Conservation (phyloP, 208 protist species). For the Novymonas esmeraldas region DNA sequence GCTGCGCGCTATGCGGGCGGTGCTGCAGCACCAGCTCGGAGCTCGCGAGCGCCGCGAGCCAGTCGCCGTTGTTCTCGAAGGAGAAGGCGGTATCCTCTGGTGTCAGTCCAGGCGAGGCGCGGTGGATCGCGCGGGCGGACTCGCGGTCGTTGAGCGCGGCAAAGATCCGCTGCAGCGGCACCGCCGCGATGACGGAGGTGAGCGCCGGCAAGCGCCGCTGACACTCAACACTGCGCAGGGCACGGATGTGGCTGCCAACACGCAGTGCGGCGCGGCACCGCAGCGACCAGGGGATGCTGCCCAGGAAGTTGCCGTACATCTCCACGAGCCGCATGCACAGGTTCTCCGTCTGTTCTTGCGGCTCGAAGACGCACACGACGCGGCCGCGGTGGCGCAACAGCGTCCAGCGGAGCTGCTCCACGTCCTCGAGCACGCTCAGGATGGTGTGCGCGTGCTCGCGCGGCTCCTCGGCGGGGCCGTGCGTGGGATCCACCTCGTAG, state of each 20-base stretch:
- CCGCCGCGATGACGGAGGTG: conserved; percentile 13
- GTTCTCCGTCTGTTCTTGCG: conserved; percentile 21
- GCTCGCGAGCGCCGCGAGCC: conserved; percentile 69
- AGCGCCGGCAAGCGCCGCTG: conserved; percentile 60
- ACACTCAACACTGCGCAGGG: conserved; percentile 69
- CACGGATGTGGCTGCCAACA: conserved; percentile 81
- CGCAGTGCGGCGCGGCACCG: conserved; percentile 56
- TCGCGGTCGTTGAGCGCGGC: conserved; percentile 79
- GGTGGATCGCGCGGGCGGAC: conserved; percentile 75
- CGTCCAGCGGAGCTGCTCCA: conserved; percentile 64
- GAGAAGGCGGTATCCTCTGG: conserved; percentile 76
- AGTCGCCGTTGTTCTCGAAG: conserved; percentile 88
- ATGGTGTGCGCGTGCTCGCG: conserved; percentile 80
- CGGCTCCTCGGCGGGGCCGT: conserved; percentile 23
- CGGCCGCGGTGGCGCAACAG: conserved; percentile 38
- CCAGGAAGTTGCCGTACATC: conserved; percentile 44
- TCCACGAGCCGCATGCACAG: conserved; percentile 40
- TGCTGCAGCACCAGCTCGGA: conserved; percentile 87
- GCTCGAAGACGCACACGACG: conserved; percentile 21
- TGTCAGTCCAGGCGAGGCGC: conserved; percentile 33
- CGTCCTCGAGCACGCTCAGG: conserved; percentile 67
- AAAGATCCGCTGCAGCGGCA: conserved; percentile 84
- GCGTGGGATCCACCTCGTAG: conserved; percentile 15
- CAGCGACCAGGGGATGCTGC: conserved; percentile 37
- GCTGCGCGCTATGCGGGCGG: conserved; percentile 51